Conservation (phyloP, 805 yeast genomes). For the Hanseniaspora singularis region DNA sequence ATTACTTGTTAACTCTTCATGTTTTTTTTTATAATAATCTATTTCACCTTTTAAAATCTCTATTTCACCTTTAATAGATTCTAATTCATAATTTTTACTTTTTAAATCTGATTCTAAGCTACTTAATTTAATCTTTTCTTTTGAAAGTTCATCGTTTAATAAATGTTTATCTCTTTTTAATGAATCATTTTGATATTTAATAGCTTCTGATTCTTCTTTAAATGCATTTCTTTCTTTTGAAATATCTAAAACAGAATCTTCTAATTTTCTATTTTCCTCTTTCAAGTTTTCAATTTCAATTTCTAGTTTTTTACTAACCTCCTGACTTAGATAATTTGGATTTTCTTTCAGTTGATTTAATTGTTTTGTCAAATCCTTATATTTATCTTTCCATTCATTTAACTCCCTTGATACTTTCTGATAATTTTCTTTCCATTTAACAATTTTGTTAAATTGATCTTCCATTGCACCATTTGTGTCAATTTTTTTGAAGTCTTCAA, state of each 20-base stretch:
- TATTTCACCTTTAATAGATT: too few species aligned
- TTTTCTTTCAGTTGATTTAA: neutral
- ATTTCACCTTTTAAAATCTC: neutral
- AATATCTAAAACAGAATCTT: conserved; percentile 3
- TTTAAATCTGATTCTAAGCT: neutral
- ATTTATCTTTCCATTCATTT: conserved; percentile 20
- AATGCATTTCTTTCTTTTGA: conserved; percentile 16
- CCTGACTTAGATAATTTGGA: neutral
- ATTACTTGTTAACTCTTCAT: neutral
- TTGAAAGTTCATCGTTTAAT: conserved; percentile 18
- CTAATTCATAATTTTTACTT: neutral
- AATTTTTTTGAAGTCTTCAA: conserved; percentile 21
- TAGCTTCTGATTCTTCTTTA: conserved; percentile 19
- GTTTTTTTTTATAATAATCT: neutral
- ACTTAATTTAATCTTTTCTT: neutral
- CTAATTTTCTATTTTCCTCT: neutral
- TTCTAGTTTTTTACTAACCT: conserved; percentile 1
- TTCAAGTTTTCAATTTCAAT: neutral
- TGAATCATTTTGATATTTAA: conserved; percentile 15
- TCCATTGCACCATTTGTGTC: conserved; percentile 24
- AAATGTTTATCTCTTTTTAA: conserved; percentile 11
- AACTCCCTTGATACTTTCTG: conserved; percentile 17
- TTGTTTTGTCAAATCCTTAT: neutral
- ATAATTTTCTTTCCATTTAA: conserved; percentile 7
- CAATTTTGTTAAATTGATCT: conserved; percentile 22